Base-by-base conservation (phyloP, 1,284 basidiomycete genomes). In the Chalciporus sp. region DNA sequence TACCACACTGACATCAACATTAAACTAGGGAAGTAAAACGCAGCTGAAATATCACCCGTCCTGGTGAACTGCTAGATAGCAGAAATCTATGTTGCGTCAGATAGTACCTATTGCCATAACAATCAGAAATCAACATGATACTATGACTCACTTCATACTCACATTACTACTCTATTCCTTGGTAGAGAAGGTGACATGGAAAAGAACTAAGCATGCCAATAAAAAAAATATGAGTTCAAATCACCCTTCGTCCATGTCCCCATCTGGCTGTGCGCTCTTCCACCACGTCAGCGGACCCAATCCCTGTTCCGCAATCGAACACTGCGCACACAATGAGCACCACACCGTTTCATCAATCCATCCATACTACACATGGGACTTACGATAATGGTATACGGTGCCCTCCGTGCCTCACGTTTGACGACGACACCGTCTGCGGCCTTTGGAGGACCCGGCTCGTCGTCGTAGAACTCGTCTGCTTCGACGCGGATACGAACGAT, bases 271-370 rank as follows among this genome's bases (percentile, higher is more conserved):
- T 7, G 79, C 75, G 19, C 77, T 76, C 62, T 78, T 82, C 88
- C 88, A 90, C 88, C 88, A 90, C 0, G 80, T 65, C 2, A 83
- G 70, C 11, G 85, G 87, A 0, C 95, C 95, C 4, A 96, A 74
- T 0, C 95, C 95, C 65, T 94, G 90, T 68, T 95, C 95, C 6
- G 85, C 84, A 59, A 97, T 94, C 4, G 93, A 93, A 52, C 87
- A 93, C 92, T 94, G 16, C 20, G 54, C 26, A 33, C 17, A 12
- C 7, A 14, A 27, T 63, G 37, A 56, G 28, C 6, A 43, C 33
- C 29, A 37, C 11, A 9, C 17, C 8, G 17, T 23, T 1, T 26
- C 6, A 4, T 7, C 19, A 0, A 43, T 23, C 23, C 17, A 2
- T 12, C 11, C 47, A n/a, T 29, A 12, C 23, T 16, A 19, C 20